Evolutionary conservation across 176 grass and related monocot genomes (phyloP), one percentile per base, ranked within the genome.

Genomic region (Hordeum marinum): DNA sequence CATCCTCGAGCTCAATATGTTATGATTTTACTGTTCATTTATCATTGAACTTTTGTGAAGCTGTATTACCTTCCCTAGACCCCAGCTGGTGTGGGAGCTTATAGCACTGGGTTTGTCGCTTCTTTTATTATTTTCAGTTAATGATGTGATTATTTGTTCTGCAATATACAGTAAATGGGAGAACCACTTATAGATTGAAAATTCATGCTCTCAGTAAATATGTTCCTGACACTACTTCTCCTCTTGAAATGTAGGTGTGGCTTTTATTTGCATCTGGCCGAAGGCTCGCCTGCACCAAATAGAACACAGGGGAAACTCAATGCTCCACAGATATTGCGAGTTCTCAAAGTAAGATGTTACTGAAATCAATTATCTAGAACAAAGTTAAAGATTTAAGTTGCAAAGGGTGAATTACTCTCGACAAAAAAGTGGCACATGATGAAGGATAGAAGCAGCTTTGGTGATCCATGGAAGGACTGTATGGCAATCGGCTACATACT

Each of bases 281-380:
- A 98, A 85, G 96, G 96, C 11, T 96, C 96, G 24, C 90, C 82
- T 84, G 85, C 94, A 55, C 93, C 89, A 21, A 90, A 88, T 46
- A 85, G 94, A 63, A 94, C 93, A 79, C 93, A 99, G 85, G 96
- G 93, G 21, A 99, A 99, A 87, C 88, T 96, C 55, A 94, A 90
- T 89, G 96, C 96, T 77, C 93, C 93, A 23, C 89, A 93, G 54
- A 99, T 99, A 87, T 79, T 99, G 84, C 86, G 96, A 72, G 92
- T 99, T 76, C 88, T 92, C 79, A 99, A 99, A 90, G 96, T 98
- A 94, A 93, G 83, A 77, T 85, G n/a, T 76, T 68, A 34, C 64
- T 59, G 78, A 84, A 88, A 74, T 57, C 14, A 21, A 24, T 74
- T 76, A 54, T 84, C 29, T 39, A 35, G 60, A 62, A 13, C 21